These are phyloP conservation scores for Pinguiococcus pyrenoidosus DNA, from an alignment of 108 stramenopile species.

Conservation along the genomic window DNA sequence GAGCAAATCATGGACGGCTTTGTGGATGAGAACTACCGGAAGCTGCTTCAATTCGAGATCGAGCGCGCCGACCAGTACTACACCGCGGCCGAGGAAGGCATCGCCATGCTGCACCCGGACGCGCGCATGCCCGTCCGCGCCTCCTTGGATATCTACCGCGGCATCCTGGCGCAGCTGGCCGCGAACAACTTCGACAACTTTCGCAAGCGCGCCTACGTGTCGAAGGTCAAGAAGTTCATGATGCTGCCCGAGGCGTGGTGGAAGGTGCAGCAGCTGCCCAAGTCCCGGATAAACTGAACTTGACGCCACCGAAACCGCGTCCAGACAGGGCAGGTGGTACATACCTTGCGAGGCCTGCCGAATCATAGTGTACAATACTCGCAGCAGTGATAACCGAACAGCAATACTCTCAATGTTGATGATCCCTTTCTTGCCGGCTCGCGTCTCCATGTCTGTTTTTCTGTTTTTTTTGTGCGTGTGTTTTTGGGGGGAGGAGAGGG, in stretches of 20 bases:
- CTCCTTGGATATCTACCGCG: conserved; percentile 68
- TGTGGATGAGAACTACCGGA: conserved; percentile 71
- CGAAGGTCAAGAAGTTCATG: conserved; percentile 84
- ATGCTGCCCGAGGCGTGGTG: conserved; percentile 75
- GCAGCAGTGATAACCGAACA: too few species aligned
- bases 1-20: conserved; percentile 56
- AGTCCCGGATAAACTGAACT: too few species aligned
- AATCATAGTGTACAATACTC: too few species aligned
- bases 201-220: conserved; percentile 79
- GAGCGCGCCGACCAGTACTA: conserved; percentile 80
- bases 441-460: too few species aligned
- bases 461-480: too few species aligned
- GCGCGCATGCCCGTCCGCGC: conserved; percentile 71
- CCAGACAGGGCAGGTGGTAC: too few species aligned
- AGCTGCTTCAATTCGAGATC: conserved; percentile 87
- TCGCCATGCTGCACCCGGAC: conserved; percentile 74
- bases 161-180: conserved; percentile 83
- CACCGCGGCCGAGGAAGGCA: conserved; percentile 72
- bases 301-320: too few species aligned
- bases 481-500: too few species aligned
- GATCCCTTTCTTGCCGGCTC: too few species aligned
- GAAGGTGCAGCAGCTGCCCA: neutral
- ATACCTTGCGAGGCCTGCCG: too few species aligned
- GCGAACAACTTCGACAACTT: conserved; percentile 85
- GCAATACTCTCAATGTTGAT: too few species aligned